Evolutionary conservation across 192 early-diverging fungal genomes (phyloP), one percentile per base, ranked within the genome.

Genomic region (Coemansia sp.): DNA sequence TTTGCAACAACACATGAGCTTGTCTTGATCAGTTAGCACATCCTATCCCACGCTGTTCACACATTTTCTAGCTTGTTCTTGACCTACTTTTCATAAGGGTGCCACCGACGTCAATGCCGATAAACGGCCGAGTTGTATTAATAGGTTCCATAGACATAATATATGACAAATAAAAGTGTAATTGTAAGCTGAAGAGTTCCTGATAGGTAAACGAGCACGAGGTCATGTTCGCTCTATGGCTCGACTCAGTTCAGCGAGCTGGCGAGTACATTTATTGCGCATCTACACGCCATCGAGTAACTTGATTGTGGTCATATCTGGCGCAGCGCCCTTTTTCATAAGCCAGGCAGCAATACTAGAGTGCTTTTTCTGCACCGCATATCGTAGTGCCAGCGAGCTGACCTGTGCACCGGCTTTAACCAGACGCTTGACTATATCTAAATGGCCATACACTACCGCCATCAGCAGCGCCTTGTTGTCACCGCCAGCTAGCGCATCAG

Each of bases 231-330:
- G 6, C 32, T 32, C 32, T 32, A 32, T 32, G 5, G 32, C 32
- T 32, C 32, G 32, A 32, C 32, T 32, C 32, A 32, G 32, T 32
- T 32, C 32, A 32, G 32, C 32, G 32, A 32, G 32, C 32, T 32
- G 32, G 32, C 32, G 32, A 32, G 32, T 32, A 32, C 7, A 32
- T n/a, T 43, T 3, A 43, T 43, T 43, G 4, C 11, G 8, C 21
- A 23, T 1, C 21, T 64, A 64, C 51, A 69, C 17, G 14, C 48
- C 43, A 47, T 73, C 76, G 3, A 80, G 41, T 14, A 80, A 32
- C 56, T 80, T 63, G 4, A 80, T 75, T 1, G 77, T 80, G 25
- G 67, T 50, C 71, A 80, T 75, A 57, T 80, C 77, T n/a, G 78
- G 78, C 22, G 58, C 73, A 47, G 64, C 78, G 19, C 73, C 78